These are phyloP conservation scores for Paramecium primaurelia DNA, from an alignment of 73 alveolate species.

Conservation along the genomic window DNA sequence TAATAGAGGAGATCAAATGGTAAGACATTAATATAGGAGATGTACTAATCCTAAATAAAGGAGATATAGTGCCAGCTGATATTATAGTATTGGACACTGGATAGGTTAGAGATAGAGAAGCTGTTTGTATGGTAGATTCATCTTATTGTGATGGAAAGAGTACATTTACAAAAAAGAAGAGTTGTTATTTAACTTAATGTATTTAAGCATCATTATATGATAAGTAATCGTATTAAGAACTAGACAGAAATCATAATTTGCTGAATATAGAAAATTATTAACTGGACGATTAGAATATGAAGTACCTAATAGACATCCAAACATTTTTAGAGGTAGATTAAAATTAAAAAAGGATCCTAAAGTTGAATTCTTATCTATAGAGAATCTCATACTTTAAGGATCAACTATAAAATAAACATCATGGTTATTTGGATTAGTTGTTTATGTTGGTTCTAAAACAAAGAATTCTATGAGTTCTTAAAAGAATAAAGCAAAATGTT, in stretches of 20 bases:
- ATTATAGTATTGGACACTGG: constrained; percentile 53
- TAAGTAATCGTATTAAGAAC: neutral
- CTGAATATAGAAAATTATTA: constrained; percentile 36
- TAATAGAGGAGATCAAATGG: constrained; percentile 48
- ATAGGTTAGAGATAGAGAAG: constrained; percentile 47
- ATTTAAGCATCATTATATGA: neutral
- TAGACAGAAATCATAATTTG: constrained; percentile 43
- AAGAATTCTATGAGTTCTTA: neutral
- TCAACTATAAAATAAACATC: constrained; percentile 25
- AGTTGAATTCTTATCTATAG: constrained; percentile 9
- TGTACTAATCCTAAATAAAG: constrained; percentile 14
- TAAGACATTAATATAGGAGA: constrained; percentile 49
- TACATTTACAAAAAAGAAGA: constrained; percentile 25
- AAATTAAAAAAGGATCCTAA: constrained; percentile 58
- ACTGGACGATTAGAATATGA: constrained; percentile 48
- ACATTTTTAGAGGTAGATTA: constrained; percentile 11
- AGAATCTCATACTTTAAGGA: constrained; percentile 51
- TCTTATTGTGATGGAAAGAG: constrained; percentile 48
- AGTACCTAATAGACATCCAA: constrained; percentile 13
- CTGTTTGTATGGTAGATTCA: constrained; percentile 50
- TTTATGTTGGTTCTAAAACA: constrained; percentile 53
- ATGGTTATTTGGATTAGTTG: constrained; percentile 57
- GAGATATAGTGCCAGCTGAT: constrained; percentile 57
- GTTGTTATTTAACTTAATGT: constrained; percentile 35
- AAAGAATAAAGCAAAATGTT: neutral